Evolutionary conservation across 2,329 filamentous ascomycete species (phyloP).

Genomic region (Zasmidium angulare): DNA sequence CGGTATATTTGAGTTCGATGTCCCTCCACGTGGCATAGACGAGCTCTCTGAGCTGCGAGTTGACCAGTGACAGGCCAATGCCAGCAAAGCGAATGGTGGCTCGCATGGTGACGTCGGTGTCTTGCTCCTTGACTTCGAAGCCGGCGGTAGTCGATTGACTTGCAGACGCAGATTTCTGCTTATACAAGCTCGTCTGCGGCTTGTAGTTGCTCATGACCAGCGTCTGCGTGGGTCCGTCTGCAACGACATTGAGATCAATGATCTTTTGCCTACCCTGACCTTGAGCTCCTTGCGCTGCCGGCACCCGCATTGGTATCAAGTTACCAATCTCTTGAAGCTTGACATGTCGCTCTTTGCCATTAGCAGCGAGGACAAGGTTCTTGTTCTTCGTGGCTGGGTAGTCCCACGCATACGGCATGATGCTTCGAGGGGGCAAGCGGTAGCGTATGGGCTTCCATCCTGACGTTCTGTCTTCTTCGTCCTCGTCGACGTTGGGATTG

Average conservation of each 20-base stretch:
- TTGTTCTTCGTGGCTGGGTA: slow-evolving; percentile 97
- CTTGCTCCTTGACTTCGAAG: slow-evolving; percentile 92
- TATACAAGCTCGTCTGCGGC: slow-evolving; percentile 87
- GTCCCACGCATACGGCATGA: slow-evolving; percentile 99
- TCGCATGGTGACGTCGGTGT: slow-evolving; percentile 83
- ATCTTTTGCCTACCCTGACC: slow-evolving; percentile 72
- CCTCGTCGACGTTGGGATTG: slow-evolving; percentile 88
- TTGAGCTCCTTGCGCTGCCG: slow-evolving; percentile 50
- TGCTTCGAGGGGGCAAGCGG: slow-evolving; percentile 85
- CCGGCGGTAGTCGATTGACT: slow-evolving; percentile 65
- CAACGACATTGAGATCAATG: slow-evolving; percentile 93
- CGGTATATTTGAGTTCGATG: slow-evolving; percentile 84
- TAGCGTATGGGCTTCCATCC: slow-evolving; percentile 93
- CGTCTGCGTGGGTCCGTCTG: slow-evolving; percentile 92
- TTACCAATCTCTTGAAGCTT: slow-evolving; percentile 97
- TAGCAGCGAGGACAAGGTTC: slow-evolving; percentile 79
- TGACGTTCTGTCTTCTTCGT: slow-evolving; percentile 71
- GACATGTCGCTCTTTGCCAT: slow-evolving; percentile 82
- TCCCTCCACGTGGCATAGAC: slow-evolving; percentile 92
- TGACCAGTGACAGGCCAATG: slow-evolving; percentile 90
- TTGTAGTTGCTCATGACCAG: slow-evolving; percentile 93
- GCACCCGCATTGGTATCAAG: slow-evolving; percentile 87
- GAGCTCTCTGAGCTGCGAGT: slow-evolving; percentile 84
- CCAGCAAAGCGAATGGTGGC: slow-evolving; percentile 86
- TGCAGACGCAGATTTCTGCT: slow-evolving; percentile 57